These are phyloP conservation scores for Powellomyces hirtus DNA, from an alignment of 192 early-diverging fungal genomes.

Conservation along the genomic window DNA sequence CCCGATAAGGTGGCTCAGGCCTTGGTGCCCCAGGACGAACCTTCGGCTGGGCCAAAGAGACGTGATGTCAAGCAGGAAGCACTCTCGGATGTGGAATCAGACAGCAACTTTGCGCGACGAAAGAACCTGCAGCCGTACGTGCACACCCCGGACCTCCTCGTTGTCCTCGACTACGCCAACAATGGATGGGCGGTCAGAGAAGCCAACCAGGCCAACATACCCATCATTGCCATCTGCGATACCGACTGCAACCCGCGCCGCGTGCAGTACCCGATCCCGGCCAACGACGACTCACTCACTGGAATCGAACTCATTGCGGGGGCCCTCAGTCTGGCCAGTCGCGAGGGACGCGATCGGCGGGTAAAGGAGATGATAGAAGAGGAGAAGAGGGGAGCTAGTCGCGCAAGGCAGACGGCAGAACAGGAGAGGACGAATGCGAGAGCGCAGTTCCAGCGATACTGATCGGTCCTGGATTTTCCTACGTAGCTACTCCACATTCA, in stretches of 20 bases:
- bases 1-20: slow-evolving; percentile 42
- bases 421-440: too few relatives aligned
- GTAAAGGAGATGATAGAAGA: too few relatives aligned
- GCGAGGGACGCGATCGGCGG: slow-evolving; percentile 63
- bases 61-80: not conserved
- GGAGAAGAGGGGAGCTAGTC: too few relatives aligned
- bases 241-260: slow-evolving; percentile 83
- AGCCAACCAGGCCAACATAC: slow-evolving; percentile 71
- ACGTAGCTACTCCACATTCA: too few relatives aligned
- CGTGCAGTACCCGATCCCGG: slow-evolving; percentile 90
- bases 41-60: not conserved
- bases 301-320: slow-evolving; percentile 78
- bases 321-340: slow-evolving; percentile 67
- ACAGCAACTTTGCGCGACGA: slow-evolving; percentile 12
- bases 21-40: not conserved
- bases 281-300: slow-evolving; percentile 85
- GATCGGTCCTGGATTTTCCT: too few relatives aligned
- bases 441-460: too few relatives aligned
- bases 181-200: slow-evolving; percentile 79
- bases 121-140: slow-evolving; percentile 43
- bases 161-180: slow-evolving; percentile 83
- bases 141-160: slow-evolving; percentile 73
- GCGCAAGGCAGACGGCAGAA: too few relatives aligned
- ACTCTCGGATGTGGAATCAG: slow-evolving; percentile 3
- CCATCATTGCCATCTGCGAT: slow-evolving; percentile 87